Percentiles rank a stretch among this genome's conserved stretches.
Evolutionary conservation across 2,329 filamentous ascomycete species (phyloP).

Genomic region (Mollisiaceae sp.): DNA sequence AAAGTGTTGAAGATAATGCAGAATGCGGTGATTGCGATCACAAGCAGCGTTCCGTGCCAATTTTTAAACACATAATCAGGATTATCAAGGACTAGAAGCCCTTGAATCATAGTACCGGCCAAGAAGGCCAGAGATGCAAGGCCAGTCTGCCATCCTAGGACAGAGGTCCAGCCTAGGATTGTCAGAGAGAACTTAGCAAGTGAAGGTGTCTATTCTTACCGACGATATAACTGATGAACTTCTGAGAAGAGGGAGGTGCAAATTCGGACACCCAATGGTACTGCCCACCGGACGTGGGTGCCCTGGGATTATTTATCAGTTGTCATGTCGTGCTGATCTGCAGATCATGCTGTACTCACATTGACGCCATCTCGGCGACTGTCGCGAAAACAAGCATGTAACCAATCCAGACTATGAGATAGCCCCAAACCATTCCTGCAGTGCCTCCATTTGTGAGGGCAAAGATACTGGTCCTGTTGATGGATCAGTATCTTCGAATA

Average conservation of each 20-base stretch:
- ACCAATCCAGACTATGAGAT: conserved; percentile 43
- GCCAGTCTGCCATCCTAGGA: conserved; percentile 51
- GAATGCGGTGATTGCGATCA: conserved; percentile 48
- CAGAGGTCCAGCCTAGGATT: conserved; percentile 49
- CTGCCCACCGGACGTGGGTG: conserved; percentile 61
- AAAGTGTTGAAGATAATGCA: conserved; percentile 50
- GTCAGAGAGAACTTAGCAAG: conserved; percentile 37
- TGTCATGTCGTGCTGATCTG: background rate
- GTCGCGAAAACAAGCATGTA: conserved; percentile 30
- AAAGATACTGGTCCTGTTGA: conserved; percentile 44
- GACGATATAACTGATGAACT: conserved; percentile 57
- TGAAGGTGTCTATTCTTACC: conserved; percentile 40
- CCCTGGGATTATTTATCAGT: conserved; percentile 31
- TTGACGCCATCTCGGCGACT: conserved; percentile 38
- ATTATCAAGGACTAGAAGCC: conserved; percentile 44
- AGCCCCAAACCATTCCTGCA: conserved; percentile 48
- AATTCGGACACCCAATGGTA: conserved; percentile 63
- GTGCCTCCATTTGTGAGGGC: conserved; percentile 33
- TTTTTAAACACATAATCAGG: conserved; percentile 43
- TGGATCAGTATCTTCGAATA: background rate
- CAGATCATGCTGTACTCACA: conserved; percentile 26
- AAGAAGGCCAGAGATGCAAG: conserved; percentile 50
- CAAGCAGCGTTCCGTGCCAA: conserved; percentile 51
- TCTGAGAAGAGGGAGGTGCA: conserved; percentile 52
- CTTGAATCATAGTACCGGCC: conserved; percentile 51